Conservation (phyloP, 1,284 basidiomycete genomes). For the Sporisorium scitamineum region DNA sequence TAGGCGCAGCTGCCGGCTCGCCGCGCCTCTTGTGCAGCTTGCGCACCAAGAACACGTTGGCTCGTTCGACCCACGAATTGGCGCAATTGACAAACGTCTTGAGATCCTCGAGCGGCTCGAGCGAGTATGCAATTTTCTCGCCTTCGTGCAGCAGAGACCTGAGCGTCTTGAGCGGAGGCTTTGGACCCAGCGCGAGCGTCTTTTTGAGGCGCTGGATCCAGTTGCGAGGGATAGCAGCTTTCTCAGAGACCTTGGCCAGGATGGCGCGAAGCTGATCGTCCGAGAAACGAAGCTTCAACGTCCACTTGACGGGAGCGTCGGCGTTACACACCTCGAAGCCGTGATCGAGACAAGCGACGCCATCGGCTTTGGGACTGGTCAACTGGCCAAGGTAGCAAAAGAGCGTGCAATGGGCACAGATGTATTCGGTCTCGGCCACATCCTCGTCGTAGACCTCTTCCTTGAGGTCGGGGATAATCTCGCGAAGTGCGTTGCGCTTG, state of each 20-base stretch:
- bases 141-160: slow-evolving; percentile 85
- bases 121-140: slow-evolving; percentile 81
- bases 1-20: slow-evolving; percentile 73
- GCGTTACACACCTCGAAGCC: slow-evolving; percentile 81
- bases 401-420: slow-evolving; percentile 91
- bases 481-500: slow-evolving; percentile 74
- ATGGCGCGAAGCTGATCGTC: slow-evolving; percentile 77
- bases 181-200: slow-evolving; percentile 74
- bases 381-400: slow-evolving; percentile 97
- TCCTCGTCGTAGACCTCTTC: slow-evolving; percentile 84
- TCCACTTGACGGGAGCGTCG: slow-evolving; percentile 73
- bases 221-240: slow-evolving; percentile 79
- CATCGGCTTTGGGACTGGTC: slow-evolving; percentile 72
- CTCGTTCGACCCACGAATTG: slow-evolving; percentile 83
- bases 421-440: slow-evolving; percentile 90
- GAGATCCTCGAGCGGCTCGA: slow-evolving; percentile 80
- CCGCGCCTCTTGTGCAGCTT: slow-evolving; percentile 70
- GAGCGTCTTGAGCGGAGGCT: slow-evolving; percentile 81
- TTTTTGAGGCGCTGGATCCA: slow-evolving; percentile 82
- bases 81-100: slow-evolving; percentile 83
- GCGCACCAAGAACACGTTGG: slow-evolving; percentile 71
- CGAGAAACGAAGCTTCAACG: slow-evolving; percentile 82
- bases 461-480: slow-evolving; percentile 73
- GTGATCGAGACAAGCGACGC: slow-evolving; percentile 89
- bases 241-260: slow-evolving; percentile 71